Evolutionary conservation across 495 filamentous ascomycete species (phyloP).

Genomic region (Tuber magnatum): DNA sequence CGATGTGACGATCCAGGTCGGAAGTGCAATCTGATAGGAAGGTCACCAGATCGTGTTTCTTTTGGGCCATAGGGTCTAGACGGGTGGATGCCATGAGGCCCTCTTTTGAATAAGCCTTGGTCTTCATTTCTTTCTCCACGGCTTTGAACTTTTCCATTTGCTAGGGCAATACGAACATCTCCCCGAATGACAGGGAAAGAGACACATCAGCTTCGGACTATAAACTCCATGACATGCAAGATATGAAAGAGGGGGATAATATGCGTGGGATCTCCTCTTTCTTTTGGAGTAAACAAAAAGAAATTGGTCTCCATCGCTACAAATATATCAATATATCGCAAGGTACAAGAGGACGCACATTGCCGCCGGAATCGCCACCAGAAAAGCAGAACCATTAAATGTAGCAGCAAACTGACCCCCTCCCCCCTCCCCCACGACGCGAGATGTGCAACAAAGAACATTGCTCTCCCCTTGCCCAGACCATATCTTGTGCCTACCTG

Average conservation of each 20-base stretch:
- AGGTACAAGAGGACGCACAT: constrained; percentile 3
- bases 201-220: constrained; percentile 40
- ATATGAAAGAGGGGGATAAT: constrained; percentile 27
- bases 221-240: constrained; percentile 35
- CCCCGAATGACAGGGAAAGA: constrained; percentile 32
- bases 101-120: constrained; percentile 98
- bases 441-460: constrained; percentile 34
- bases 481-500: constrained; percentile 11
- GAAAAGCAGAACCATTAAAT: constrained; percentile 2
- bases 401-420: constrained; percentile 24
- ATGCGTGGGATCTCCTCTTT: constrained; percentile 22
- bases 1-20: constrained; percentile 86
- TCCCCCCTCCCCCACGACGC: background rate
- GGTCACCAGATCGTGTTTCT: constrained; percentile 75
- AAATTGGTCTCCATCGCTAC: constrained; percentile 16
- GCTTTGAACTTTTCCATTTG: constrained; percentile 99
- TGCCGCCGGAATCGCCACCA: background rate
- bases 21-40: constrained; percentile 86
- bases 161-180: constrained; percentile 49
- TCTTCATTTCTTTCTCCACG: constrained; percentile 99
- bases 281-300: constrained; percentile 25
- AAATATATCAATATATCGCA: background rate
- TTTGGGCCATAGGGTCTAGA: constrained; percentile 89
- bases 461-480: constrained; percentile 13
- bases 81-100: constrained; percentile 82